Percentiles rank a stretch among this genome's conserved stretches.
Conservation (phyloP, 2,329 filamentous ascomycete species). For the Colletotrichum gigasporum region DNA sequence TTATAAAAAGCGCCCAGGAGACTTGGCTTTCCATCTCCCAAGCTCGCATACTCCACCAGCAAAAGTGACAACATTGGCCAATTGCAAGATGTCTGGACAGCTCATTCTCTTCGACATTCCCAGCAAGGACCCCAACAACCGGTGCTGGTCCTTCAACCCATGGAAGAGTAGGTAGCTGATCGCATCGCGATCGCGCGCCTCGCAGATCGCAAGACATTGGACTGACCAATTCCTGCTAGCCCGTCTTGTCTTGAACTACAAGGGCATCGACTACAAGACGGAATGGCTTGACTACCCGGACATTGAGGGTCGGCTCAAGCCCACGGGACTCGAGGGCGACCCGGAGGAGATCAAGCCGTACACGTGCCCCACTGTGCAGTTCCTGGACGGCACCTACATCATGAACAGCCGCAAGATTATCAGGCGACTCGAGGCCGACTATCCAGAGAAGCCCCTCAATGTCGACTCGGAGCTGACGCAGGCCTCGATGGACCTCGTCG, state of each 20-base stretch:
- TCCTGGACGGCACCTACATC: constrained; percentile 65
- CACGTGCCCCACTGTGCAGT: constrained; percentile 64
- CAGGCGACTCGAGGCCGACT: constrained; percentile 62
- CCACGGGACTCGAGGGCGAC: constrained; percentile 55
- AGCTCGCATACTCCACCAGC: too few relatives aligned
- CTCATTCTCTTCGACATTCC: constrained; percentile 71
- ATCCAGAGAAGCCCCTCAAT: constrained; percentile 67
- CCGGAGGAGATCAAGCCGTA: constrained; percentile 50
- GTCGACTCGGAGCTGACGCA: constrained; percentile 62
- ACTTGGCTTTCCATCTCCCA: too few relatives aligned
- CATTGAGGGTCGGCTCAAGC: constrained; percentile 63
- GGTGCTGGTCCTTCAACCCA: constrained; percentile 78
- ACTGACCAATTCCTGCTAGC: constrained; percentile 50
- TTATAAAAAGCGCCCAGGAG: too few relatives aligned
- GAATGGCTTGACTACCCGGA: constrained; percentile 77
- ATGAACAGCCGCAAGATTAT: constrained; percentile 74
- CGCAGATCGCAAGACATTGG: background rate
- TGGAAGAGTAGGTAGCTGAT: constrained; percentile 68
- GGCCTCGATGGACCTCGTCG: constrained; percentile 53
- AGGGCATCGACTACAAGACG: constrained; percentile 72
- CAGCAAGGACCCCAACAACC: constrained; percentile 52
- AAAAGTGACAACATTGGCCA: too few relatives aligned
- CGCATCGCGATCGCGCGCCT: too few relatives aligned
- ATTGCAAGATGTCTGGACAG: constrained; percentile 33
- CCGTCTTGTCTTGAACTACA: constrained; percentile 74